These are phyloP conservation scores for Xylaria sp. DNA, from an alignment of 2,329 filamentous ascomycete species.

Conservation along the genomic window DNA sequence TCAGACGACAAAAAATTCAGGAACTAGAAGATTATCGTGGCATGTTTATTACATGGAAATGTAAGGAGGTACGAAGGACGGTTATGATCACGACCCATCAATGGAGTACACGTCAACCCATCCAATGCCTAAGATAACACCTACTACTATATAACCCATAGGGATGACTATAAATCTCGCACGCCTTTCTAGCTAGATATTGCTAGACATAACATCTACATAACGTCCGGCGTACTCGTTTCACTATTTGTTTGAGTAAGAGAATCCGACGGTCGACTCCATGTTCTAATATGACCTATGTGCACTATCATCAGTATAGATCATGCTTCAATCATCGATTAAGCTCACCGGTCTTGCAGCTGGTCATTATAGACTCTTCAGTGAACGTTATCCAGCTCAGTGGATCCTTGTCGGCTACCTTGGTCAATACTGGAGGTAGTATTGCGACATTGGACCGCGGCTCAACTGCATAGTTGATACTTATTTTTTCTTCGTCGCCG, in stretches of 20 bases:
- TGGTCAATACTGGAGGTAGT: conserved; percentile 90
- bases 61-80: background rate
- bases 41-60: background rate
- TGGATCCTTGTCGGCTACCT: conserved; percentile 85
- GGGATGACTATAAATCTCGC: background rate
- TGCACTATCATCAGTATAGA: conserved; percentile 17
- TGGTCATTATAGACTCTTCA: conserved; percentile 90
- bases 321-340: background rate
- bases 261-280: conserved; percentile 55
- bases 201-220: background rate
- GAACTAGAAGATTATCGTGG: background rate
- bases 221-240: conserved; percentile 2
- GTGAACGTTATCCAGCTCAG: conserved; percentile 93
- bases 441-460: conserved; percentile 85
- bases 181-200: background rate
- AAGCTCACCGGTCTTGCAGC: conserved; percentile 83
- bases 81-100: background rate
- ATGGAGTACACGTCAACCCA: background rate
- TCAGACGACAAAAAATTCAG: background rate
- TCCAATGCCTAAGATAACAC: background rate
- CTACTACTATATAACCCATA: background rate
- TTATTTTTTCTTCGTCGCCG: conserved; percentile 63
- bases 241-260: conserved; percentile 42
- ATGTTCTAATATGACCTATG: conserved; percentile 56
- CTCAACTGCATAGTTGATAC: conserved; percentile 82